phyloP scores from a whole-genome alignment of 164 flowering plant genomes.

The Vitis amurensis region DNA sequence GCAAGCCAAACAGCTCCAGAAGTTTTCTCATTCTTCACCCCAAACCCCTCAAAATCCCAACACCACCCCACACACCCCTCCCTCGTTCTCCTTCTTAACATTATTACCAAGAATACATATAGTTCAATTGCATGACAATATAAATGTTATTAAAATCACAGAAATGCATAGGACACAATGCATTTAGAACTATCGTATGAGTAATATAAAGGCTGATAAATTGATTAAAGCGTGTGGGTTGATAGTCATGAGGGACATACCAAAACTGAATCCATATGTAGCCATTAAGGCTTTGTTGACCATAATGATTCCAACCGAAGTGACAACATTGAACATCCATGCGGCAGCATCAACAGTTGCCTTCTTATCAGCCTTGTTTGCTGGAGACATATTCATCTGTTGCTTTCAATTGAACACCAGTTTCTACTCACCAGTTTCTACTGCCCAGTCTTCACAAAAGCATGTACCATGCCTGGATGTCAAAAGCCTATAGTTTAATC shows the following conservation, averaged over 20 bases:
- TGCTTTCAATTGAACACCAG: neutral
- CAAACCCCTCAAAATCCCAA: neutral
- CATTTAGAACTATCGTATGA: too few relatives aligned
- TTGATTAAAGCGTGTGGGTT: neutral
- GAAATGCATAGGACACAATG: too few relatives aligned
- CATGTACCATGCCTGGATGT: too few relatives aligned
- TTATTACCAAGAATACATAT: too few relatives aligned
- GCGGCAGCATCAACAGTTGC: slow-evolving; percentile 46
- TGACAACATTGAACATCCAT: slow-evolving; percentile 62
- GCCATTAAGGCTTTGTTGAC: slow-evolving; percentile 66
- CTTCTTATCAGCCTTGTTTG: slow-evolving; percentile 47
- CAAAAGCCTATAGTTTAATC: too few relatives aligned
- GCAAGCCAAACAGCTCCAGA: too few relatives aligned
- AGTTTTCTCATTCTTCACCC: neutral
- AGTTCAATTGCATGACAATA: too few relatives aligned
- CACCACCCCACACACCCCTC: too few relatives aligned
- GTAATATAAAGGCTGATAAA: neutral
- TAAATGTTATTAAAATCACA: too few relatives aligned
- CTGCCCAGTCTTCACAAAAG: slow-evolving; percentile 13
- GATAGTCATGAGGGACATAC: slow-evolving; percentile 21
- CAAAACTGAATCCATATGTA: slow-evolving; percentile 55
- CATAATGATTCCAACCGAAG: slow-evolving; percentile 63
- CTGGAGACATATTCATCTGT: slow-evolving; percentile 23
- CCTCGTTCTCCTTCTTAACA: too few relatives aligned
- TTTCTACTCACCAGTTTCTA: slow-evolving; percentile 4